Base-by-base conservation (phyloP, 768 basidiomycete genomes). In the Termitomyces sp. region DNA sequence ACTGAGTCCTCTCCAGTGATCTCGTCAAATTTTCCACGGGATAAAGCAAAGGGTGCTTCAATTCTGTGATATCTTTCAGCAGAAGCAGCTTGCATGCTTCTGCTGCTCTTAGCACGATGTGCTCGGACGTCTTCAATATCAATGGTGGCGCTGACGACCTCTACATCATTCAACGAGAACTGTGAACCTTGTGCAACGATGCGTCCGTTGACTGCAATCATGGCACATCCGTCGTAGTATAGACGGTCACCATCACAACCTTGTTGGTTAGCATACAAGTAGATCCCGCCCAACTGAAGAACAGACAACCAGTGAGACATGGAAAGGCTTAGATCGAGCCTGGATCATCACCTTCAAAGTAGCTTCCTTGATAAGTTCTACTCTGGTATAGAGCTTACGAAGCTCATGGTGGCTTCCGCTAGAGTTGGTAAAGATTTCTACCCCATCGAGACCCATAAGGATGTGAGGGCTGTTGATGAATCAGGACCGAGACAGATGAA, bases 371-470 rank as follows among this genome's bases (percentile, higher is more conserved):
- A 99, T 98, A 12, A 99, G 78, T 60, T 99, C 94, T 1, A 98
- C 83, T 7, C 97, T 85, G 8, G 84, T 85, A 67, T 93, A 84
- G 26, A 99, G 80, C 72, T 99, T 99, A n/a, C 97, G 87, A 26
- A 99, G 85, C 69, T 98, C 97, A 66, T 99, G 97, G 68, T 99
- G 97, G 70, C 93, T 96, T 5, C 94, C 97, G 62, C 92, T 95
- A 1, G 97, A 98, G 73, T 99, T 99, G 9, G 96, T 98, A 69
- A 98, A 98, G 51, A 99, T 97, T 72, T 99, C 97, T 8, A 98
- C 96, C 6, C 97, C 97, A 66, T 99, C 96, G 9, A 99, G 82
- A 7, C 96, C 97, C 97, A 98, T 98, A 13, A 88, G 74, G 57
- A 98, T 96, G 68, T 99, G 97, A 5, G 97, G 97, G 60, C 97